These are phyloP conservation scores for Colletotrichum sublineola DNA, from an alignment of 2,329 filamentous ascomycete genomes.

Conservation along the genomic window DNA sequence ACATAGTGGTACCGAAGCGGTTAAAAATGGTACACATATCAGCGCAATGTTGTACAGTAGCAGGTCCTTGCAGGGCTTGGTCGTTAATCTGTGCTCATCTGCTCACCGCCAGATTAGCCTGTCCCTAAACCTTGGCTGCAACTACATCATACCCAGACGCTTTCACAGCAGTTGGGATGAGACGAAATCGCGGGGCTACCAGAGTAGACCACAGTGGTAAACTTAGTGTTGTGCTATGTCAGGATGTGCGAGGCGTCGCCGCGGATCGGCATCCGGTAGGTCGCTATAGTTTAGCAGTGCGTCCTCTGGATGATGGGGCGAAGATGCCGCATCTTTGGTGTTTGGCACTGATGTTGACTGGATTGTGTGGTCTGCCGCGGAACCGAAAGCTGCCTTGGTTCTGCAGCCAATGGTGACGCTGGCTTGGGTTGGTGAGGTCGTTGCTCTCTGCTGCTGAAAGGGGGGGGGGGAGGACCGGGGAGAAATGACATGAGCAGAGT, in stretches of 20 bases:
- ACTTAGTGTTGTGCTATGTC: background rate
- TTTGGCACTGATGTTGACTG: background rate
- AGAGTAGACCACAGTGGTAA: slow-evolving; percentile 1
- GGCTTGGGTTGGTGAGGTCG: background rate
- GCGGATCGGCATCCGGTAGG: slow-evolving; percentile 18
- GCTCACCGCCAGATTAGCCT: slow-evolving; percentile 35
- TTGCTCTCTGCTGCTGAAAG: slow-evolving; percentile 1
- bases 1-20: background rate
- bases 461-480: background rate
- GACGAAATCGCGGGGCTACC: slow-evolving; percentile 22
- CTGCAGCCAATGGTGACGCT: slow-evolving; percentile 5
- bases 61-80: slow-evolving; percentile 30
- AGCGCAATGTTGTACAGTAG: slow-evolving; percentile 27
- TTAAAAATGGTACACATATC: slow-evolving; percentile 19
- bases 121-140: slow-evolving; percentile 35
- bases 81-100: slow-evolving; percentile 19
- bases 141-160: slow-evolving; percentile 33
- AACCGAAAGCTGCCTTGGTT: background rate
- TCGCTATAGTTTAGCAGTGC: slow-evolving; percentile 6
- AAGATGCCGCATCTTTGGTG: background rate
- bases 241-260: slow-evolving; percentile 8
- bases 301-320: slow-evolving; percentile 4
- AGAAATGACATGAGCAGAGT: slow-evolving; percentile 23
- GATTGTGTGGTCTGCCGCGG: background rate
- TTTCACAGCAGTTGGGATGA: slow-evolving; percentile 7